Conservation (phyloP, 225 moss, liverwort and hornwort species). For the Polytrichum commune region DNA sequence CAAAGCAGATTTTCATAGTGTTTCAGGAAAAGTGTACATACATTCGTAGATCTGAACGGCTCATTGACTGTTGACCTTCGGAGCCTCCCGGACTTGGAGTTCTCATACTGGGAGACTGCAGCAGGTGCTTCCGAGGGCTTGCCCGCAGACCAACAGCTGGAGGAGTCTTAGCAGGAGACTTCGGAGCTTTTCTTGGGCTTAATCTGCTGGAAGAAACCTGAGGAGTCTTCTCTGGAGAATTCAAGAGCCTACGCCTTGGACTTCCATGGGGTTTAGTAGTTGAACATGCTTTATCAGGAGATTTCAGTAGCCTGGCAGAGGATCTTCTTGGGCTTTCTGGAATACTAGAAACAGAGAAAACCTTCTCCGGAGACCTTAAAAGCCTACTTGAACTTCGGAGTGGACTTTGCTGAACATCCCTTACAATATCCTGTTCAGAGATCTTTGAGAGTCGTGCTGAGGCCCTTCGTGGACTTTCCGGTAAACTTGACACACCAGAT, state of each 20-base stretch:
- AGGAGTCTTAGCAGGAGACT: slow-evolving; percentile 26
- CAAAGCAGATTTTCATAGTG: not conserved
- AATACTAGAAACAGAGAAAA: slow-evolving; percentile 14
- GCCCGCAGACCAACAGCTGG: slow-evolving; percentile 14
- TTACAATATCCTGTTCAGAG: slow-evolving; percentile 8
- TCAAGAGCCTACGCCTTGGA: slow-evolving; percentile 28
- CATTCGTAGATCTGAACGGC: slow-evolving; percentile 56
- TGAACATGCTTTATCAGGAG: slow-evolving; percentile 19
- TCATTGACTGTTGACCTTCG: slow-evolving; percentile 39
- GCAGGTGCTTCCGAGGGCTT: slow-evolving; percentile 30
- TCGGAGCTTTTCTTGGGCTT: slow-evolving; percentile 26
- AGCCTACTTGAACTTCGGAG: slow-evolving; percentile 25
- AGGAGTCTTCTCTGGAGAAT: slow-evolving; percentile 29
- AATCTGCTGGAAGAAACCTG: slow-evolving; percentile 9
- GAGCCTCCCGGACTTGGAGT: slow-evolving; percentile 17
- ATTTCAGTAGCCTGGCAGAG: slow-evolving; percentile 5
- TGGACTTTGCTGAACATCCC: slow-evolving; percentile 27
- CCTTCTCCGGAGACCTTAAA: slow-evolving; percentile 26
- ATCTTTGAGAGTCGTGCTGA: slow-evolving; percentile 15
- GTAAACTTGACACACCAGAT: slow-evolving; percentile 19
- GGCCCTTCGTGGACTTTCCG: slow-evolving; percentile 28
- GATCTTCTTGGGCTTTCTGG: slow-evolving; percentile 28
- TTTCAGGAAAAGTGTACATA: slow-evolving; percentile 5
- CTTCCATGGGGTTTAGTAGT: slow-evolving; percentile 18
- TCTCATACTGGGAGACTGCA: slow-evolving; percentile 25